Conservation (phyloP, 2,329 filamentous ascomycete species). For the Coleophoma cylindrospora region DNA sequence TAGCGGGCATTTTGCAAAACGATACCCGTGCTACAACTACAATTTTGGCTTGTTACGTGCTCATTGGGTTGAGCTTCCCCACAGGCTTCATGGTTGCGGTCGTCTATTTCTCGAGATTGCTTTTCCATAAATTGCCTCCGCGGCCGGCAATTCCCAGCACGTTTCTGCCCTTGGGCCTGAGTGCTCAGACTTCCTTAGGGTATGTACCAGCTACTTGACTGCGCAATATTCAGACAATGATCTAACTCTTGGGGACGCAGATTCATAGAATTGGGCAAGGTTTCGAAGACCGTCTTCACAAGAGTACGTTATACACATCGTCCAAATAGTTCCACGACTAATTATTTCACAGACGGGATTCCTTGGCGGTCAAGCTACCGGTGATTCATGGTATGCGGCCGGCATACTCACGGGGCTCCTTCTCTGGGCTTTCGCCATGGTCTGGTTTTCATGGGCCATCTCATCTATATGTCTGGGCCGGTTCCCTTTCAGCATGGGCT, state of each 20-base stretch:
- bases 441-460: conserved; percentile 38
- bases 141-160: background rate
- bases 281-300: conserved; percentile 1
- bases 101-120: conserved; percentile 63
- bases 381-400: background rate
- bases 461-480: conserved; percentile 29
- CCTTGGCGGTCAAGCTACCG: background rate
- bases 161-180: background rate
- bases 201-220: background rate
- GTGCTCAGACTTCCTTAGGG: conserved; percentile 2
- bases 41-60: conserved; percentile 55
- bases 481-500: conserved; percentile 41
- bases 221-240: background rate
- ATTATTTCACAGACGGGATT: background rate
- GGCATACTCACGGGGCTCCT: conserved; percentile 30
- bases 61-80: conserved; percentile 60
- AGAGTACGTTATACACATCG: background rate
- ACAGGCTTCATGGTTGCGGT: conserved; percentile 56
- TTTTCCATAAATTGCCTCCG: conserved; percentile 49
- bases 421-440: conserved; percentile 40
- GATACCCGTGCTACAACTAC: conserved; percentile 51
- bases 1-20: conserved; percentile 52
- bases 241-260: background rate
- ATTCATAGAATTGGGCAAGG: conserved; percentile 2
- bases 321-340: background rate